These are phyloP conservation scores for Auricularia heimuer DNA, from an alignment of 768 basidiomycete species.

Conservation along the genomic window DNA sequence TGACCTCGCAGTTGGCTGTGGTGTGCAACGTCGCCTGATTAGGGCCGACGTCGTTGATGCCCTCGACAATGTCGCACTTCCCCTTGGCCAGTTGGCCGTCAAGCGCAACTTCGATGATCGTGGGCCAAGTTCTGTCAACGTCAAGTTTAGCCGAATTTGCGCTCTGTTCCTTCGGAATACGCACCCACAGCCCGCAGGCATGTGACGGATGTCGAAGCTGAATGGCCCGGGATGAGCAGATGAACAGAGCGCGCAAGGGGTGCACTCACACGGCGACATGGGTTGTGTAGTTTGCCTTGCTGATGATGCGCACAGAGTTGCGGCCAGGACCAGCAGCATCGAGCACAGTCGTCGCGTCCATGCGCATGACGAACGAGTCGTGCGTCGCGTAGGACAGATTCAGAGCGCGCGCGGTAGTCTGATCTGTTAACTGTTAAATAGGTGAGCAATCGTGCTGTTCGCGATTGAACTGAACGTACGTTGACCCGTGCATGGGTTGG, in stretches of 20 bases:
- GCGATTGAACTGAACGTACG: conserved; percentile 26
- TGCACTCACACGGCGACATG: conserved; percentile 43
- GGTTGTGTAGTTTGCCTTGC: conserved; percentile 42
- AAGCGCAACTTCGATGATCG: conserved; percentile 33
- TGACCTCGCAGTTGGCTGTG: conserved; percentile 15
- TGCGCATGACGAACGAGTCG: conserved; percentile 45
- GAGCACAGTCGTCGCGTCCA: conserved; percentile 41
- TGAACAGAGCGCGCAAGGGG: conserved; percentile 3
- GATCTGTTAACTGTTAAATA: conserved; percentile 8
- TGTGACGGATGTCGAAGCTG: conserved; percentile 44
- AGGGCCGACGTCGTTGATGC: conserved; percentile 36
- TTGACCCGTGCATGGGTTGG: conserved; percentile 56
- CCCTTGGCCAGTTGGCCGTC: conserved; percentile 34
- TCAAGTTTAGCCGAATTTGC: background rate
- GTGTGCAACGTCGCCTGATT: conserved; percentile 52
- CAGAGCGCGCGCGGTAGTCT: conserved; percentile 37
- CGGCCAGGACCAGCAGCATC: conserved; percentile 41
- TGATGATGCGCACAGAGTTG: conserved; percentile 46
- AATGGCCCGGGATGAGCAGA: conserved; percentile 3
- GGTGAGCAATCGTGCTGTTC: background rate
- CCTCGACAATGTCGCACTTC: conserved; percentile 23
- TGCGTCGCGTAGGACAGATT: conserved; percentile 51
- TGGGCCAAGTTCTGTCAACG: conserved; percentile 36
- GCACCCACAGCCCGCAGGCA: conserved; percentile 52
- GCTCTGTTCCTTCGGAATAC: conserved; percentile 13